Percentiles rank a stretch among this genome's conserved stretches.
These are phyloP conservation scores for Sabuloglossum arenarium DNA, from an alignment of 495 filamentous ascomycete species.

Conservation along the genomic window DNA sequence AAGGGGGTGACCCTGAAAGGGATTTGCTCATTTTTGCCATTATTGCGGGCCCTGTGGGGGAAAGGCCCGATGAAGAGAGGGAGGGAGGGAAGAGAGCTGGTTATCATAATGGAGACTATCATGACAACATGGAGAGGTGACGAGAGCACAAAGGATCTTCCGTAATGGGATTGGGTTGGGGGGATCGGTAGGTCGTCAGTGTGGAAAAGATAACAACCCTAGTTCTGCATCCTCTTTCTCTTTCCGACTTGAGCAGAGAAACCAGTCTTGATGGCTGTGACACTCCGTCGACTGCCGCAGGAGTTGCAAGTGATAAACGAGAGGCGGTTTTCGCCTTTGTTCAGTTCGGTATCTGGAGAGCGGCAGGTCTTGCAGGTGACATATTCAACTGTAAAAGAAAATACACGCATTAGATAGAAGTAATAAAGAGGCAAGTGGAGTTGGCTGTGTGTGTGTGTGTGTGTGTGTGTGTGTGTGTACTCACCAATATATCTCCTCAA, in stretches of 20 bases:
- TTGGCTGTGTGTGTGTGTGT: slow-evolving; percentile 9
- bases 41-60: too few species aligned
- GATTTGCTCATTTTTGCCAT: too few species aligned
- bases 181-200: too few species aligned
- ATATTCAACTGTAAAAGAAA: slow-evolving; percentile 53
- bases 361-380: slow-evolving; percentile 97
- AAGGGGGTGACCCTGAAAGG: too few species aligned
- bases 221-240: slow-evolving; percentile 40
- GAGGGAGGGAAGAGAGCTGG: too few species aligned
- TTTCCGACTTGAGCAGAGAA: slow-evolving; percentile 97
- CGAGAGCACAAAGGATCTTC: too few species aligned
- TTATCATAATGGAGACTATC: too few species aligned
- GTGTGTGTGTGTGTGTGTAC: slow-evolving; percentile 19
- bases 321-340: slow-evolving; percentile 95
- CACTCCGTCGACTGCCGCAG: slow-evolving; percentile 73
- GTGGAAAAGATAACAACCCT: neutral
- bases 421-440: slow-evolving; percentile 2
- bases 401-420: neutral
- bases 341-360: slow-evolving; percentile 84
- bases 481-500: slow-evolving; percentile 81
- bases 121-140: too few species aligned
- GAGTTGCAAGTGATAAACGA: slow-evolving; percentile 73
- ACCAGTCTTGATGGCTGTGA: slow-evolving; percentile 97
- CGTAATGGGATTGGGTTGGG: too few species aligned
- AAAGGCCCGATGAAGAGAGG: too few species aligned